A percentile compares a stretch with the other conserved stretches of the same genome.
phyloP scores from a whole-genome alignment of 257 asterid genomes.

The Solanum neorickii region DNA sequence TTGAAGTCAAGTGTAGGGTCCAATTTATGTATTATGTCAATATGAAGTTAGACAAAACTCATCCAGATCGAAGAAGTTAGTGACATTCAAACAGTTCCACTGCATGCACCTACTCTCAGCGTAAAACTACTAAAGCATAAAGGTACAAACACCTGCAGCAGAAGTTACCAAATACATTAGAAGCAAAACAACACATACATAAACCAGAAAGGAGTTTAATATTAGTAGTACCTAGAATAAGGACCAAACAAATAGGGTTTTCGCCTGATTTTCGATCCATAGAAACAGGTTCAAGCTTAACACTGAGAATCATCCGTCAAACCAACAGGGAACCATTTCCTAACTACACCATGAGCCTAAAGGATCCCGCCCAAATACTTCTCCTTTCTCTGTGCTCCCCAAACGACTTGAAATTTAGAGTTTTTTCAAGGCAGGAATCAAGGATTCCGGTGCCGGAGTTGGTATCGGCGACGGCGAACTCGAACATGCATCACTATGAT shows the following conservation, averaged over 20 bases:
- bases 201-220: not conserved
- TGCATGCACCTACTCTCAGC: not conserved
- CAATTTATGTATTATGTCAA: too few relatives aligned
- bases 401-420: not conserved
- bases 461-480: slow-evolving; percentile 12
- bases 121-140: not conserved
- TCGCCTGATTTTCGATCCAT: slow-evolving; percentile 7
- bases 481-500: slow-evolving; percentile 4
- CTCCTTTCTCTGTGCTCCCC: not conserved
- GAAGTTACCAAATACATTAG: not conserved
- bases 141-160: not conserved
- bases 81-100: not conserved
- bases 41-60: not conserved
- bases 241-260: slow-evolving; percentile 19
- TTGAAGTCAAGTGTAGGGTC: too few relatives aligned
- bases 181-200: not conserved
- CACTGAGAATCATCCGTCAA: slow-evolving; percentile 12
- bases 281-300: slow-evolving; percentile 22
- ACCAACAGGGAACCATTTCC: slow-evolving; percentile 42
- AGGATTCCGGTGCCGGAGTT: slow-evolving; percentile 1
- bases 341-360: slow-evolving; percentile 14
- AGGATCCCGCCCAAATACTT: not conserved
- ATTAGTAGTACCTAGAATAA: not conserved
- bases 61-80: not conserved
- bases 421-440: not conserved